Evolutionary conservation across 2,329 filamentous ascomycete genomes (phyloP).

Genomic region (Neophaeococcomyces mojaviensis): DNA sequence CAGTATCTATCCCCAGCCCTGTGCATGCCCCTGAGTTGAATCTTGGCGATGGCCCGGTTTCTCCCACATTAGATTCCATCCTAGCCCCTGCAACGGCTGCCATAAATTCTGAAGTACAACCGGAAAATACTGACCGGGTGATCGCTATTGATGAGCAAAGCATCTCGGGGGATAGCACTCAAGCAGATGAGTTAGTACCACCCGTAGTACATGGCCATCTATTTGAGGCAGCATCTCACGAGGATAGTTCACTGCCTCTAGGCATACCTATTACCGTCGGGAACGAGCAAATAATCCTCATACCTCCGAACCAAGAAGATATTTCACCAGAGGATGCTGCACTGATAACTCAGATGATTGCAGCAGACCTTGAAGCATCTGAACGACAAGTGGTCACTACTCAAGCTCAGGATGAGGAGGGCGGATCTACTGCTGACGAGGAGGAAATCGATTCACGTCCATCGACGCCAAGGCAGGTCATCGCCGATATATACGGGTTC

Average conservation of each 20-base stretch:
- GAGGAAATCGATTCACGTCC: conserved; percentile 1
- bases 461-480: conserved; percentile 6
- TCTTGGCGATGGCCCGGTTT: no score
- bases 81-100: no score
- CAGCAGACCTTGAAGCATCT: conserved; percentile 10
- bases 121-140: neutral
- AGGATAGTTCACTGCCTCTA: neutral
- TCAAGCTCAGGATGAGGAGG: neutral
- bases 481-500: conserved; percentile 37
- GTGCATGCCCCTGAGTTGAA: no score
- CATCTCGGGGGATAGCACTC: neutral
- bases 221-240: conserved; percentile 3
- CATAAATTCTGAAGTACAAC: neutral
- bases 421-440: conserved; percentile 3
- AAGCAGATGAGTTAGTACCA: neutral
- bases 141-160: neutral
- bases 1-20: no score
- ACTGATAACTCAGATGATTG: conserved; percentile 26
- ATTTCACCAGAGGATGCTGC: conserved; percentile 23
- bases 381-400: conserved; percentile 1
- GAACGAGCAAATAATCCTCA: conserved; percentile 7
- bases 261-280: conserved; percentile 4
- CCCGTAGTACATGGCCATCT: conserved; percentile 9
- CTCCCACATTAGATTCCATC: no score
- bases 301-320: conserved; percentile 7